phyloP scores from a whole-genome alignment of 768 basidiomycete species.

The Ephemerocybe angulata region DNA sequence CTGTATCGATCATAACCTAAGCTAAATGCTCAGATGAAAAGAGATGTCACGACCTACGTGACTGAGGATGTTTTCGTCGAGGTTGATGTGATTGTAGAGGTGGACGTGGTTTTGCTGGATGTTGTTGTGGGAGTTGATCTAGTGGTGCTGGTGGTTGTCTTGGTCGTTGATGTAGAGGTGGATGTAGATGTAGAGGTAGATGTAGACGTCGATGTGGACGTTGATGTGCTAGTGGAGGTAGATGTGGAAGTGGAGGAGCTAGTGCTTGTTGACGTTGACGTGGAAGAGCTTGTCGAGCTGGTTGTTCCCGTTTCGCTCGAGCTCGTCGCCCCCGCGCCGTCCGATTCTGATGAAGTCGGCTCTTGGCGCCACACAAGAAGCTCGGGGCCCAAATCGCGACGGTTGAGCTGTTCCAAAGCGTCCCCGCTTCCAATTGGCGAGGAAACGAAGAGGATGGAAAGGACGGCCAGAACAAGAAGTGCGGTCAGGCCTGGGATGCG shows the following conservation, averaged over 20 bases:
- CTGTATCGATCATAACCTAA: too few species aligned
- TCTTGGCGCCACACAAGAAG: slow-evolving; percentile 4
- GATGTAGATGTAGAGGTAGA: background rate
- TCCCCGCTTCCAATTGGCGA: background rate
- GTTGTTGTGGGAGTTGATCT: background rate
- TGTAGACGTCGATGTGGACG: background rate
- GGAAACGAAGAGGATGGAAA: background rate
- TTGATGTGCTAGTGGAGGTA: too few species aligned
- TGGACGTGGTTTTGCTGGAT: background rate
- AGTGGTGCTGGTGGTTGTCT: background rate
- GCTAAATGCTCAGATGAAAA: background rate
- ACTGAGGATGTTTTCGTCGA: background rate
- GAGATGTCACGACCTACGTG: background rate
- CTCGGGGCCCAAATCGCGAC: background rate
- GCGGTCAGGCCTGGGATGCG: background rate
- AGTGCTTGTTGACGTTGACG: background rate
- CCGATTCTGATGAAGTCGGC: too few species aligned
- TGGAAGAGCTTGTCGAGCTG: background rate
- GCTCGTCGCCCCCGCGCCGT: background rate
- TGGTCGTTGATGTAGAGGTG: background rate
- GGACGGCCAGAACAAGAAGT: background rate
- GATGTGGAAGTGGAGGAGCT: too few species aligned
- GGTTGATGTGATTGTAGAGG: background rate
- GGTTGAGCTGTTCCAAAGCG: background rate
- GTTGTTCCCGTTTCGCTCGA: background rate